phyloP scores from a whole-genome alignment of 163 green algal genomes.

The Scenedesmus sp. region DNA sequence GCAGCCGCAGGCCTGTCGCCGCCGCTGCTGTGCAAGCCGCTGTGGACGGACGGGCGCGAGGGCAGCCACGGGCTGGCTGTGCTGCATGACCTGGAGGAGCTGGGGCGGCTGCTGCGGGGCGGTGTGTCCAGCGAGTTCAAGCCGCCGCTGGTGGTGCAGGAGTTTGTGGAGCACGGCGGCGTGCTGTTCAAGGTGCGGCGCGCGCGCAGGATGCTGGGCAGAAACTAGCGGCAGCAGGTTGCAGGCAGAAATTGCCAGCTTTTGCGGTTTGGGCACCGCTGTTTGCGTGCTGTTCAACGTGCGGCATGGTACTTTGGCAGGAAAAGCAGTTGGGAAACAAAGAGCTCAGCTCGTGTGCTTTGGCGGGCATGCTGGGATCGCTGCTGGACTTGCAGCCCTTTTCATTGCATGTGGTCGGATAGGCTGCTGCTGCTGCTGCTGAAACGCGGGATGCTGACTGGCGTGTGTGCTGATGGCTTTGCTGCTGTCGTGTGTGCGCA shows the following conservation, averaged over 20 bases:
- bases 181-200: conserved; percentile 74
- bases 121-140: conserved; percentile 51
- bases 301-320: neutral
- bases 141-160: conserved; percentile 72
- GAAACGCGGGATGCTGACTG: neutral
- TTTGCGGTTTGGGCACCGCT: neutral
- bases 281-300: neutral
- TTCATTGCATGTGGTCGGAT: too few species aligned
- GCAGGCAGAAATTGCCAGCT: neutral
- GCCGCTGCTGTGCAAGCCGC: conserved; percentile 72
- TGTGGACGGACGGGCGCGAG: conserved; percentile 75
- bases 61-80: conserved; percentile 72
- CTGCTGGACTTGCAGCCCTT: too few species aligned
- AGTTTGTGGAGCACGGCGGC: conserved; percentile 74
- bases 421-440: neutral
- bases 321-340: neutral
- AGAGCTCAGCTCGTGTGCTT: neutral
- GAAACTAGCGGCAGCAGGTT: neutral
- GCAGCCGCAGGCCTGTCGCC: conserved; percentile 54
- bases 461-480: neutral
- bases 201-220: neutral
- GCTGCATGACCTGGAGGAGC: conserved; percentile 66
- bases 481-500: conserved; percentile 35
- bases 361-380: too few species aligned
- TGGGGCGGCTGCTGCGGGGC: conserved; percentile 59